phyloP scores from a whole-genome alignment of 768 basidiomycete genomes.

The Asterophora parasitica region DNA sequence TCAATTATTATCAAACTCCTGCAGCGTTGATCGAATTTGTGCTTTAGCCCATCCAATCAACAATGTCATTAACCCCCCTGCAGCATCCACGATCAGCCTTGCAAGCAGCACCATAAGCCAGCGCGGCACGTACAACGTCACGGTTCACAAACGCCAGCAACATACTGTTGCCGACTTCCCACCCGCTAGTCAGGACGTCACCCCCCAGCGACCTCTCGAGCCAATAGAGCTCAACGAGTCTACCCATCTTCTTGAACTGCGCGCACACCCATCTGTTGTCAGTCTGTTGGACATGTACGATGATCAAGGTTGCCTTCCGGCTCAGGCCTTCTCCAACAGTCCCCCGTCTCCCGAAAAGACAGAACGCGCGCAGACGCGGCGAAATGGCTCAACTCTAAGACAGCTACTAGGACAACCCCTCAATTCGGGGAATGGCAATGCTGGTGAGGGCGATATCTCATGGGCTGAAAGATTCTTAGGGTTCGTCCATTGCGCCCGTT shows the following conservation, averaged over 20 bases:
- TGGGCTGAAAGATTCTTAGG: conserved; percentile 77
- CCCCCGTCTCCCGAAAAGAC: conserved; percentile 34
- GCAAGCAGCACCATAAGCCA: conserved; percentile 46
- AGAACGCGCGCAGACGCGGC: conserved; percentile 49
- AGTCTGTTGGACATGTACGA: conserved; percentile 73
- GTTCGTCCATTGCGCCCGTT: conserved; percentile 32
- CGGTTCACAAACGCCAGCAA: conserved; percentile 58
- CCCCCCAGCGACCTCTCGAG: conserved; percentile 19
- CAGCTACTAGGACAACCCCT: conserved; percentile 61
- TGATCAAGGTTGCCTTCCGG: conserved; percentile 59
- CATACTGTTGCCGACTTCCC: conserved; percentile 64
- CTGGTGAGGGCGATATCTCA: conserved; percentile 68
- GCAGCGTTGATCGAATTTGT: neutral
- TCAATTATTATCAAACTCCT: neutral
- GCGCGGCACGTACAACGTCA: conserved; percentile 67
- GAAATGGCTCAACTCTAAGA: conserved; percentile 69
- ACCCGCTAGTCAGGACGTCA: conserved; percentile 45
- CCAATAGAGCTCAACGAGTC: conserved; percentile 39
- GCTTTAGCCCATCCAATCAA: conserved; percentile 64
- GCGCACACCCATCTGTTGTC: conserved; percentile 74
- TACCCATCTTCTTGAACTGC: conserved; percentile 52
- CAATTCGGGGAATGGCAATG: conserved; percentile 19
- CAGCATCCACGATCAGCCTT: conserved; percentile 47
- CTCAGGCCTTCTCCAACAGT: conserved; percentile 61
- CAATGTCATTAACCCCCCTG: conserved; percentile 43